Percentiles rank a stretch among this genome's conserved stretches.
These are phyloP conservation scores for Diaporthe sp. DNA, from an alignment of 2,329 filamentous ascomycete genomes.

Conservation along the genomic window DNA sequence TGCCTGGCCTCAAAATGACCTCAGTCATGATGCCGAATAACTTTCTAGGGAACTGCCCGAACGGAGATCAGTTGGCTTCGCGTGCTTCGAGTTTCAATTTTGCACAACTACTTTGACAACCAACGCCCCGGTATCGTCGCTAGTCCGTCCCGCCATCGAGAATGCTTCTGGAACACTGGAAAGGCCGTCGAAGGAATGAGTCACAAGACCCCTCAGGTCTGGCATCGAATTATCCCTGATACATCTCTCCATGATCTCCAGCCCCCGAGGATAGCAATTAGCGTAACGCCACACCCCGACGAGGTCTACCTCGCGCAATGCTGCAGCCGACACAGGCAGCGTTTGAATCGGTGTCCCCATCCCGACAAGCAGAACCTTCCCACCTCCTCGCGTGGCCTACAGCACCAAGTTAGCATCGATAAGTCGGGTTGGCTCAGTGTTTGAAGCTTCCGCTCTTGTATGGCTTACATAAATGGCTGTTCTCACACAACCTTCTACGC, in stretches of 20 bases:
- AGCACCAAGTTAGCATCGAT: not conserved
- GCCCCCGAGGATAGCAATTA: slow-evolving; percentile 75
- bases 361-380: slow-evolving; percentile 77
- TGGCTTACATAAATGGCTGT: slow-evolving; percentile 1
- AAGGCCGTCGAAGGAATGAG: not conserved
- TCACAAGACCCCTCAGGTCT: not conserved
- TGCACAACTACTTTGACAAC: slow-evolving; percentile 1
- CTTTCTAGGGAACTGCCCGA: accelerated
- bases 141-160: not conserved
- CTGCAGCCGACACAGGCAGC: slow-evolving; percentile 75
- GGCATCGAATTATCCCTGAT: not conserved
- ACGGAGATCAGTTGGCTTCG: no score
- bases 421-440: no score
- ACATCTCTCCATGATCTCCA: slow-evolving; percentile 48
- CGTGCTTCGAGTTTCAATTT: not conserved
- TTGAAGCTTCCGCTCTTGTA: not conserved
- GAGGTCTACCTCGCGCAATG: slow-evolving; percentile 77
- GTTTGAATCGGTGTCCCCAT: slow-evolving; percentile 77
- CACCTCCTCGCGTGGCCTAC: slow-evolving; percentile 72
- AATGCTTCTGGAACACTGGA: not conserved
- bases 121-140: not conserved
- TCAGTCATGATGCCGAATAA: no score
- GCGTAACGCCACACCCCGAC: slow-evolving; percentile 80
- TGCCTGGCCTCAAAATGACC: not conserved
- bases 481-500: not conserved